These are phyloP conservation scores for Lindgomyces ingoldianus DNA, from an alignment of 495 filamentous ascomycete genomes.

Conservation along the genomic window DNA sequence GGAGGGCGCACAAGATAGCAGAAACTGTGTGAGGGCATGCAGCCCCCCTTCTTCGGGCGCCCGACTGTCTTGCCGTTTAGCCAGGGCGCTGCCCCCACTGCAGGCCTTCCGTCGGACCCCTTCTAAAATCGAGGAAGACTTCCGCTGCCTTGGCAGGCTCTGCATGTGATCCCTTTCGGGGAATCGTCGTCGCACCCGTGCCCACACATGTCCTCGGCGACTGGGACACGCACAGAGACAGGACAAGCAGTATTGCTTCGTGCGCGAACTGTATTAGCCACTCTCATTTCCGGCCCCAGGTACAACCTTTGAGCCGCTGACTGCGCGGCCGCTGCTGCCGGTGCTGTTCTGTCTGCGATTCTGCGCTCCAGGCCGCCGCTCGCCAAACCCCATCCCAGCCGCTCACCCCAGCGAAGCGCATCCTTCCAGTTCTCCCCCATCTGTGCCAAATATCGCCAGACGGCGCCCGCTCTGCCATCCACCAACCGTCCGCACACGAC, in stretches of 20 bases:
- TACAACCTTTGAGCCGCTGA: neutral
- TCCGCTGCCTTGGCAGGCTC: constrained; percentile 6
- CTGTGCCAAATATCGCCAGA: constrained; percentile 1
- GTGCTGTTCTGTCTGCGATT: neutral
- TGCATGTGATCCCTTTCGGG: constrained; percentile 36
- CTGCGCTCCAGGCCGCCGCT: too few relatives aligned
- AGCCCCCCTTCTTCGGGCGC: neutral
- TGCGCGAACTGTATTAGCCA: constrained; percentile 2
- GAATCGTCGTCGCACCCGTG: constrained; percentile 34
- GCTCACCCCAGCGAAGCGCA: neutral
- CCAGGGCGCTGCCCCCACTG: neutral
- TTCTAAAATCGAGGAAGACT: neutral
- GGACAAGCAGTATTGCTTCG: constrained; percentile 18
- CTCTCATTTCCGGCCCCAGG: neutral
- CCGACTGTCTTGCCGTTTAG: neutral
- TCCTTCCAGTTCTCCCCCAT: neutral
- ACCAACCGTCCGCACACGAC: neutral
- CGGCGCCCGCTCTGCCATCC: constrained; percentile 1
- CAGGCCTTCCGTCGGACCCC: neutral
- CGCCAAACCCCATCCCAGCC: neutral
- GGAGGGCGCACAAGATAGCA: neutral
- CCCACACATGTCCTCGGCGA: constrained; percentile 4
- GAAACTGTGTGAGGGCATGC: too few relatives aligned
- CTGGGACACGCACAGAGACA: constrained; percentile 3
- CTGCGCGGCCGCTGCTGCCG: neutral